phyloP scores from a whole-genome alignment of 1,284 basidiomycete genomes.

The Paramarasmius palmivorus region DNA sequence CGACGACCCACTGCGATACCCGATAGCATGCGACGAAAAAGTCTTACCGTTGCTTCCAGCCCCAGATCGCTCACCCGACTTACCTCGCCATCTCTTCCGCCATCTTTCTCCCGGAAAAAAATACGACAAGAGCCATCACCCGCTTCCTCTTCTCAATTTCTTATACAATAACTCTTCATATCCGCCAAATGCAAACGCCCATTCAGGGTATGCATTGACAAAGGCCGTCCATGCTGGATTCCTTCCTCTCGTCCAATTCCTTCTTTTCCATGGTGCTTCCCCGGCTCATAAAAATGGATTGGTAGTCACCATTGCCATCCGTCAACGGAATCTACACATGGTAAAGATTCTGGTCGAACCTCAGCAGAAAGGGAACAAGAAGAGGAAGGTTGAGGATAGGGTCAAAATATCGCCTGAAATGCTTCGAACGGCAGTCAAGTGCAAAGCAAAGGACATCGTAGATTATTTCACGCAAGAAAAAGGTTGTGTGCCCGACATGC shows the following conservation, averaged over 20 bases:
- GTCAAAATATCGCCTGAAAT: slow-evolving; percentile 54
- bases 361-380: slow-evolving; percentile 34
- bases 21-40: slow-evolving; percentile 10
- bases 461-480: slow-evolving; percentile 78
- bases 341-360: slow-evolving; percentile 78
- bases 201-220: slow-evolving; percentile 77
- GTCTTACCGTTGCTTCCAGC: not conserved
- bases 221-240: slow-evolving; percentile 71
- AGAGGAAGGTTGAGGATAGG: slow-evolving; percentile 60
- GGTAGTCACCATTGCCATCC: slow-evolving; percentile 75
- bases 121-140: slow-evolving; percentile 44
- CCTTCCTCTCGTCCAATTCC: slow-evolving; percentile 62
- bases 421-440: slow-evolving; percentile 65
- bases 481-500: slow-evolving; percentile 71
- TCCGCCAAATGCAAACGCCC: slow-evolving; percentile 53
- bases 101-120: slow-evolving; percentile 34
- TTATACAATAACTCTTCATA: slow-evolving; percentile 46
- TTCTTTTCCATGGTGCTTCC: slow-evolving; percentile 73
- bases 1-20: slow-evolving; percentile 27
- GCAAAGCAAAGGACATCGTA: slow-evolving; percentile 65
- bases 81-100: slow-evolving; percentile 67
- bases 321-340: slow-evolving; percentile 62
- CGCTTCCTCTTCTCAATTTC: slow-evolving; percentile 59
- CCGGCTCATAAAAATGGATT: slow-evolving; percentile 61
- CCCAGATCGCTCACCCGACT: slow-evolving; percentile 30